These are phyloP conservation scores for Flagelloscypha sp. DNA, from an alignment of 768 basidiomycete genomes.

Conservation along the genomic window DNA sequence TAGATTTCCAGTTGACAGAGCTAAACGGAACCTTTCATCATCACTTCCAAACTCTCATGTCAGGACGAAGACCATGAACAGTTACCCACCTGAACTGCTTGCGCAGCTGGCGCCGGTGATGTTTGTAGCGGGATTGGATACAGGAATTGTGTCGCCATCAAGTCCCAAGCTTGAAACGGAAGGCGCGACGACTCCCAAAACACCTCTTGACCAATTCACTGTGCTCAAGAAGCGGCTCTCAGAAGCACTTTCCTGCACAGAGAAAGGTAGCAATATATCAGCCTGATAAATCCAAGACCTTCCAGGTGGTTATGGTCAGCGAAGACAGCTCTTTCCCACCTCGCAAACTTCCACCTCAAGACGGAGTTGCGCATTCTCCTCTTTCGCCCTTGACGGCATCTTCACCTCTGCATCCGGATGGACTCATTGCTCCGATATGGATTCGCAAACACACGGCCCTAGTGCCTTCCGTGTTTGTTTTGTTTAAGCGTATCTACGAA, in stretches of 20 bases:
- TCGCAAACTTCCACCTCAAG: constrained; percentile 63
- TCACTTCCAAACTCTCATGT: too few species aligned
- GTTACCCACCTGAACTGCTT: constrained; percentile 84
- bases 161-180: constrained; percentile 7
- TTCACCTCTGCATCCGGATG: constrained; percentile 90
- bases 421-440: constrained; percentile 96
- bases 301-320: constrained; percentile 81
- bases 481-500: constrained; percentile 83
- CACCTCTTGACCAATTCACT: constrained; percentile 52
- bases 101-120: constrained; percentile 87
- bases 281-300: constrained; percentile 62
- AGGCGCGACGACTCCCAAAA: constrained; percentile 15
- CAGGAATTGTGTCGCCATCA: constrained; percentile 12
- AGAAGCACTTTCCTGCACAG: constrained; percentile 57
- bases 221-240: constrained; percentile 55
- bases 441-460: constrained; percentile 91
- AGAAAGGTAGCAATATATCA: constrained; percentile 64
- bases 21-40: too few species aligned
- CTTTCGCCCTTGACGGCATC: constrained; percentile 86
- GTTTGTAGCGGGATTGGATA: constrained; percentile 84
- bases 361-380: constrained; percentile 68
- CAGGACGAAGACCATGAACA: constrained; percentile 55
- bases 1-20: too few species aligned
- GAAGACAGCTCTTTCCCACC: constrained; percentile 82
- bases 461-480: constrained; percentile 86